Percentiles rank a stretch among this genome's conserved stretches.
These are phyloP conservation scores for Microbotryomycetes sp. DNA, from an alignment of 1,284 basidiomycete species.

Conservation along the genomic window DNA sequence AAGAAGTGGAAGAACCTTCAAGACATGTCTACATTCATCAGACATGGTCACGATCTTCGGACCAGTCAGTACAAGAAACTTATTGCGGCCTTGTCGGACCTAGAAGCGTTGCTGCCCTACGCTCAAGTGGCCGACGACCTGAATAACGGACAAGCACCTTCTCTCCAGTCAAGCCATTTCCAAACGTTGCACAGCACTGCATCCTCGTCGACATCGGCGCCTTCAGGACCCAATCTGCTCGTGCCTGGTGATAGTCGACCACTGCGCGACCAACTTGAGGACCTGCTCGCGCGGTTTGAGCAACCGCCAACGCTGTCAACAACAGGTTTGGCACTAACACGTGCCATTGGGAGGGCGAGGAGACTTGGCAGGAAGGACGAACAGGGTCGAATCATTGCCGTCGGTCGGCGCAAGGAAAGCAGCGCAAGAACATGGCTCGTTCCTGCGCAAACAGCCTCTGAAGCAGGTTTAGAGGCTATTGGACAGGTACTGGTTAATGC, in stretches of 20 bases:
- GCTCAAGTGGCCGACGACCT: slow-evolving; percentile 28
- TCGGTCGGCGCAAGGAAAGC: slow-evolving; percentile 79
- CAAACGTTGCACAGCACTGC: background rate
- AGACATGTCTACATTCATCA: slow-evolving; percentile 29
- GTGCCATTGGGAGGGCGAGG: slow-evolving; percentile 21
- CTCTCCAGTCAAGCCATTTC: background rate
- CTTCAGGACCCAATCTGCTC: background rate
- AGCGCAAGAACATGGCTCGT: slow-evolving; percentile 90
- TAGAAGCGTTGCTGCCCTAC: slow-evolving; percentile 31
- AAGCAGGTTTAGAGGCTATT: slow-evolving; percentile 13
- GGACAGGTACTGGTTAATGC: slow-evolving; percentile 70
- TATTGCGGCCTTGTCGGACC: slow-evolving; percentile 15
- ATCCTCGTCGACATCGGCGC: slow-evolving; percentile 30
- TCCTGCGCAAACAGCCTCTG: slow-evolving; percentile 42
- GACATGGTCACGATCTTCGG: slow-evolving; percentile 24
- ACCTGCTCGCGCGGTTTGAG: slow-evolving; percentile 24
- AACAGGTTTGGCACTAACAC: slow-evolving; percentile 22
- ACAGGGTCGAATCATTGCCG: slow-evolving; percentile 69
- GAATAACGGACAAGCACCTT: background rate
- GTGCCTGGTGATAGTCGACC: slow-evolving; percentile 8
- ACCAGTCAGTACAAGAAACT: slow-evolving; percentile 30
- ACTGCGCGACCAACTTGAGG: slow-evolving; percentile 23
- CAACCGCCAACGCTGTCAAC: slow-evolving; percentile 16
- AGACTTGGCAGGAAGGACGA: slow-evolving; percentile 49
- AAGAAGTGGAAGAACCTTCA: slow-evolving; percentile 24